phyloP scores from a whole-genome alignment of 768 basidiomycete species.

The Phlebiopsis flavidoalba region DNA sequence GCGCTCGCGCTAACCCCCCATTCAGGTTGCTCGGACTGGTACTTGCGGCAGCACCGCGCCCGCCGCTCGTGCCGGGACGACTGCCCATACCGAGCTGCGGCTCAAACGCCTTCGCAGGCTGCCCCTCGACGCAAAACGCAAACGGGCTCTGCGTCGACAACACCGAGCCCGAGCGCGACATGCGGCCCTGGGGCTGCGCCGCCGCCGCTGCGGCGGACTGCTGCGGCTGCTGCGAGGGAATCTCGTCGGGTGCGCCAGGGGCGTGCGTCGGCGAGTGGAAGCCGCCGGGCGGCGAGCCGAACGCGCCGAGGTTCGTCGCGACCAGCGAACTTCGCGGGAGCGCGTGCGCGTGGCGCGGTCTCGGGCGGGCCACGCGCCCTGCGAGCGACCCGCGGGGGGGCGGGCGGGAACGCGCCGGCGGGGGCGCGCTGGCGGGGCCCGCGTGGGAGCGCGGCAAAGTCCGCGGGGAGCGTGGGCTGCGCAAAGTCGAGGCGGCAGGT shows the following conservation, averaged over 20 bases:
- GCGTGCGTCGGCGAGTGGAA: slow-evolving; percentile 30
- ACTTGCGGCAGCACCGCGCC: slow-evolving; percentile 9
- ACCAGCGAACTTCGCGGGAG: slow-evolving; percentile 12
- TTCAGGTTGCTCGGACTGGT: neutral
- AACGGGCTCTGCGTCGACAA: slow-evolving; percentile 25
- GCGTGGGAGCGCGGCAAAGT: slow-evolving; percentile 4
- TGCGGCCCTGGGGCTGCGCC: slow-evolving; percentile 16
- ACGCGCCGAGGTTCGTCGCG: slow-evolving; percentile 12
- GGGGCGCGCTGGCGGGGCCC: slow-evolving; percentile 3
- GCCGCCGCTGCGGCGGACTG: slow-evolving; percentile 13
- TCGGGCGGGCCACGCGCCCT: neutral
- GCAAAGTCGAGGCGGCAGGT: slow-evolving; percentile 5
- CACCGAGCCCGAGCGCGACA: slow-evolving; percentile 28
- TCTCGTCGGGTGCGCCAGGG: slow-evolving; percentile 9
- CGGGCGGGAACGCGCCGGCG: neutral
- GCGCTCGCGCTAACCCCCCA: neutral
- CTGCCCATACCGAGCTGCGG: slow-evolving; percentile 16
- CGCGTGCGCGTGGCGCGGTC: slow-evolving; percentile 8
- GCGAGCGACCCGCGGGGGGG: neutral
- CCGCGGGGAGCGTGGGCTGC: slow-evolving; percentile 15
- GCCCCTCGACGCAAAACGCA: slow-evolving; percentile 21
- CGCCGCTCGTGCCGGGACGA: slow-evolving; percentile 22
- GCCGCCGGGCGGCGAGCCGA: slow-evolving; percentile 14
- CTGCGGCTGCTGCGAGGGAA: slow-evolving; percentile 12
- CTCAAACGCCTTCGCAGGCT: slow-evolving; percentile 16